phyloP scores from a whole-genome alignment of 2,329 filamentous ascomycete genomes.

The Metarhizium robertsii region DNA sequence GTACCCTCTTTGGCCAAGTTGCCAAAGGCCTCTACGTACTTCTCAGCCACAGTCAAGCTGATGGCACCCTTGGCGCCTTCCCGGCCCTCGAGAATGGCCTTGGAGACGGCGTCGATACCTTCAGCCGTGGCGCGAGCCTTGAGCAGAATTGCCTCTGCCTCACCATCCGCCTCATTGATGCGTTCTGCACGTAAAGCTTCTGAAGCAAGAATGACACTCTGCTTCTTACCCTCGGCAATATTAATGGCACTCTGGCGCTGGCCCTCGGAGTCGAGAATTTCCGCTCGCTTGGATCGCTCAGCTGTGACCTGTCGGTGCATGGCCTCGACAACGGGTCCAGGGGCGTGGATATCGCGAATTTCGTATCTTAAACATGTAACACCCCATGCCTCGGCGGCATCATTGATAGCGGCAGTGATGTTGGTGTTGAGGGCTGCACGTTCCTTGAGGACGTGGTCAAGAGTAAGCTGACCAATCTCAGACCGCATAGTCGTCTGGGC shows the following conservation, averaged over 20 bases:
- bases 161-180: conserved; percentile 87
- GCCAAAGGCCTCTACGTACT: conserved; percentile 92
- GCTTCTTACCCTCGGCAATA: conserved; percentile 95
- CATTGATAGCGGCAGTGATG: conserved; percentile 98
- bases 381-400: conserved; percentile 93
- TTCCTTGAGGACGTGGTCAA: conserved; percentile 97
- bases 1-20: conserved; percentile 93
- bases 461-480: conserved; percentile 90
- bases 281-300: conserved; percentile 92
- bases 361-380: conserved; percentile 95
- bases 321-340: conserved; percentile 83
- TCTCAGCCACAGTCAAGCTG: conserved; percentile 84
- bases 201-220: conserved; percentile 90
- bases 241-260: conserved; percentile 97
- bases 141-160: conserved; percentile 85
- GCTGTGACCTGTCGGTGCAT: conserved; percentile 99
- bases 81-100: conserved; percentile 63
- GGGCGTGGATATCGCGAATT: conserved; percentile 96
- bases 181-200: conserved; percentile 84
- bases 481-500: conserved; percentile 98
- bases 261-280: conserved; percentile 95
- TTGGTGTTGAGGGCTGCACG: conserved; percentile 92
- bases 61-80: conserved; percentile 74
- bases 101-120: conserved; percentile 80
- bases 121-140: conserved; percentile 78